Evolutionary conservation across 108 stramenopile species (phyloP).

Genomic region (Fragilariopsis cylindrus): DNA sequence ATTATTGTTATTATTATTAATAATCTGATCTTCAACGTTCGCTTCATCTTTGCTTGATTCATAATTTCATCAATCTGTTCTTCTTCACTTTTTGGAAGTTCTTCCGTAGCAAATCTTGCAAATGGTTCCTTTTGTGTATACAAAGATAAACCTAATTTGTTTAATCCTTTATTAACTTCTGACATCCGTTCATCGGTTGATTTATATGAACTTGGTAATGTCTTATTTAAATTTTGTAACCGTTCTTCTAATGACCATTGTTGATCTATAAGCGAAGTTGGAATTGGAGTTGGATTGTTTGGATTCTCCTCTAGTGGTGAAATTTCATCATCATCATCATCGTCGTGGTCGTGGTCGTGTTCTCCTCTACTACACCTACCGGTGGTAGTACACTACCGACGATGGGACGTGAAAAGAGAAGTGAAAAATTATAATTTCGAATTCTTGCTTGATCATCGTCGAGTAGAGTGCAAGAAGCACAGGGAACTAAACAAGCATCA

Average conservation of each 20-base stretch:
- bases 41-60: constrained; percentile 54
- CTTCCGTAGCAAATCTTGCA: constrained; percentile 23
- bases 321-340: neutral
- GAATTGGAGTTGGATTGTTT: constrained; percentile 5
- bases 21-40: constrained; percentile 12
- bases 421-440: constrained; percentile 23
- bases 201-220: constrained; percentile 40
- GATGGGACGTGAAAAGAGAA: constrained; percentile 30
- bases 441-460: constrained; percentile 30
- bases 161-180: constrained; percentile 44
- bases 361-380: neutral
- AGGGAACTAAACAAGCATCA: neutral
- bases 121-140: constrained; percentile 27
- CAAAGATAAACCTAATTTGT: constrained; percentile 35
- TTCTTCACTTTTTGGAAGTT: constrained; percentile 41
- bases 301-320: neutral
- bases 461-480: neutral
- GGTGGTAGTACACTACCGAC: constrained; percentile 1
- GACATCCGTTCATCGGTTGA: constrained; percentile 43
- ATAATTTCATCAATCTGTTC: constrained; percentile 59
- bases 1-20: constrained; percentile 1
- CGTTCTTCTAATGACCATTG: constrained; percentile 44
- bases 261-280: constrained; percentile 10
- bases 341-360: neutral
- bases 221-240: constrained; percentile 37